A percentile compares a stretch with the other conserved stretches of the same genome.
These are phyloP conservation scores for Glycine latifolia DNA, from an alignment of 306 rosid species.

Conservation along the genomic window DNA sequence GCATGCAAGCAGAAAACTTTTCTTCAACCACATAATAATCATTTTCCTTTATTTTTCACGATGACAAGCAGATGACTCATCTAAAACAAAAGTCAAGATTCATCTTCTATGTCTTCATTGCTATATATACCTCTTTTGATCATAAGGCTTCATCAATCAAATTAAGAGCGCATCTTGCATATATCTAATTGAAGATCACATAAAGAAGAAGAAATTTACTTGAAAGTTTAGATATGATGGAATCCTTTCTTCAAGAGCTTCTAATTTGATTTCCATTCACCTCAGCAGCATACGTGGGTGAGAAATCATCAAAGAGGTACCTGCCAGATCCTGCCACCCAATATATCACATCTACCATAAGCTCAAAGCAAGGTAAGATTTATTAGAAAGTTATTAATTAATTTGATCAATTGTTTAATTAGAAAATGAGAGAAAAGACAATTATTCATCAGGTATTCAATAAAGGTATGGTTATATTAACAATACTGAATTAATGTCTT, in stretches of 20 bases:
- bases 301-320: conserved; percentile 4
- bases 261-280: conserved; percentile 40
- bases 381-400: background rate
- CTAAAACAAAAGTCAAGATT: conserved; percentile 32
- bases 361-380: conserved; percentile 46
- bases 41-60: conserved; percentile 9
- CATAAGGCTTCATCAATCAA: background rate
- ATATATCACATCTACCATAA: conserved; percentile 24
- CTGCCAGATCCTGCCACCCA: conserved; percentile 40
- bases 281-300: conserved; percentile 31
- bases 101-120: background rate
- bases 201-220: background rate
- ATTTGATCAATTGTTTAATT: background rate
- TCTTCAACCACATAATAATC: conserved; percentile 19
- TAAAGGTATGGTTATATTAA: background rate
- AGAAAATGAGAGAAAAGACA: background rate
- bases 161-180: background rate
- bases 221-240: conserved; percentile 21
- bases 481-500: background rate
- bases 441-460: background rate
- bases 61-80: conserved; percentile 30
- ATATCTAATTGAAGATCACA: background rate
- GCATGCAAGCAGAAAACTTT: background rate
- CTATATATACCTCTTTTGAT: conserved; percentile 14
- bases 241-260: conserved; percentile 46